Evolutionary conservation across 2,329 filamentous ascomycete genomes (phyloP).

Genomic region (Xylariaceae sp.): DNA sequence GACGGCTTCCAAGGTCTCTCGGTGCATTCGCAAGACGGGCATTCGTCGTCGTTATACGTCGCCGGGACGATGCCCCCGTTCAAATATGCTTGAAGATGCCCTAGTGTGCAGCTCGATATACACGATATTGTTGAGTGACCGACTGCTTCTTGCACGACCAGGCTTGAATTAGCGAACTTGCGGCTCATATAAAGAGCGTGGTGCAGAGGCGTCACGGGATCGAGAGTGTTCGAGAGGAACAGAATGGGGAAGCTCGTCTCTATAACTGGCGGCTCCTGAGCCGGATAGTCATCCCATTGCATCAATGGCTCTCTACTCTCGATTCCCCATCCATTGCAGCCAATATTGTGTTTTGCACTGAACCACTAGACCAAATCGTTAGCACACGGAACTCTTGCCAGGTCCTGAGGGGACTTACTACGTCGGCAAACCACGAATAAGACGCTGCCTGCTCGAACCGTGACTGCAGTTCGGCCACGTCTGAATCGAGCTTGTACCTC

Average conservation of each 20-base stretch:
- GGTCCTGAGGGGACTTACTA: conserved; percentile 26
- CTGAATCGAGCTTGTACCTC: conserved; percentile 32
- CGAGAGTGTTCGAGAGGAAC: conserved; percentile 51
- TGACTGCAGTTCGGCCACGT: conserved; percentile 26
- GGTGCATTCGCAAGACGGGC: conserved; percentile 28
- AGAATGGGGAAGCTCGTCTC: conserved; percentile 50
- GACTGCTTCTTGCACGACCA: conserved; percentile 35
- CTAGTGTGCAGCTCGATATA: conserved; percentile 35
- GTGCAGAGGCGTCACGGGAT: conserved; percentile 54
- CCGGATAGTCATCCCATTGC: conserved; percentile 30
- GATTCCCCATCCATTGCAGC: conserved; percentile 34
- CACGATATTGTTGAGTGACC: conserved; percentile 36
- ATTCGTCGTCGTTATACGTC: conserved; percentile 21
- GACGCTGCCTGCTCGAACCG: conserved; percentile 30
- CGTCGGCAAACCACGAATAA: conserved; percentile 35
- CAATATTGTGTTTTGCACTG: conserved; percentile 30
- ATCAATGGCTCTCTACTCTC: conserved; percentile 32
- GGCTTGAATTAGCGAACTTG: conserved; percentile 34
- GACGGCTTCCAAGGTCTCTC: conserved; percentile 28
- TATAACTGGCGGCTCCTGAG: conserved; percentile 30
- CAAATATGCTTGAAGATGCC: conserved; percentile 34
- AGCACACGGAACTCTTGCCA: not conserved
- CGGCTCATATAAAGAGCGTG: conserved; percentile 40
- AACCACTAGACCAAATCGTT: conserved; percentile 27
- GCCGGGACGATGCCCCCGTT: conserved; percentile 34